Percentiles rank a stretch among this genome's conserved stretches.
phyloP scores from a whole-genome alignment of 352 stramenopile genomes.

The Phytopythium ostracodes region DNA sequence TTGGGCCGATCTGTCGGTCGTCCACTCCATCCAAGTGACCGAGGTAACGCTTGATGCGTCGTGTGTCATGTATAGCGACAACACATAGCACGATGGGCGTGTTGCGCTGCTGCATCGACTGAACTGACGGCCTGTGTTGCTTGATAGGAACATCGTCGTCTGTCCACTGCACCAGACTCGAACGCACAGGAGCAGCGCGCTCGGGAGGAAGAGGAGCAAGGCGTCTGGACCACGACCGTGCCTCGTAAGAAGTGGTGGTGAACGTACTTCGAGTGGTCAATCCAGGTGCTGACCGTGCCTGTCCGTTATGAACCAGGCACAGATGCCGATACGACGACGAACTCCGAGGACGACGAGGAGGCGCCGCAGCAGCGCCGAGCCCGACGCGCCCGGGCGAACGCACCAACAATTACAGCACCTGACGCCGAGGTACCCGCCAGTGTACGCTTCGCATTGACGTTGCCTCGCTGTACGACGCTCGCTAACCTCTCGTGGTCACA shows the following conservation, averaged over 20 bases:
- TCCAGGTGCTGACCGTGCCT: background rate
- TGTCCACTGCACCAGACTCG: background rate
- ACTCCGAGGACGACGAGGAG: background rate
- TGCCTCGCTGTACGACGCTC: background rate
- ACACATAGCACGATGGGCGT: no score
- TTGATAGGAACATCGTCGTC: background rate
- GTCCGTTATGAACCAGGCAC: background rate
- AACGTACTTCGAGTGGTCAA: no score
- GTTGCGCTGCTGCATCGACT: no score
- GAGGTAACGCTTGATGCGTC: no score
- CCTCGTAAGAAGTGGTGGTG: no score
- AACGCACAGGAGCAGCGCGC: background rate
- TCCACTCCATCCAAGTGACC: conserved; percentile 21
- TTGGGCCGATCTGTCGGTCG: conserved; percentile 32
- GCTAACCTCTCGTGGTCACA: background rate
- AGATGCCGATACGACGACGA: background rate
- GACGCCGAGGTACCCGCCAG: background rate
- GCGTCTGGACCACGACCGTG: background rate
- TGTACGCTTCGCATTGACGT: background rate
- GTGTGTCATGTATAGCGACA: no score
- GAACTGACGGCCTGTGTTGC: no score
- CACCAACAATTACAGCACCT: background rate
- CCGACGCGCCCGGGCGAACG: background rate
- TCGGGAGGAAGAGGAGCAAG: conserved; percentile 3
- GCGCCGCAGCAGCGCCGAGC: background rate